These are phyloP conservation scores for Solanum aculeatissimum DNA, from an alignment of 305 asterid genomes.

Conservation along the genomic window DNA sequence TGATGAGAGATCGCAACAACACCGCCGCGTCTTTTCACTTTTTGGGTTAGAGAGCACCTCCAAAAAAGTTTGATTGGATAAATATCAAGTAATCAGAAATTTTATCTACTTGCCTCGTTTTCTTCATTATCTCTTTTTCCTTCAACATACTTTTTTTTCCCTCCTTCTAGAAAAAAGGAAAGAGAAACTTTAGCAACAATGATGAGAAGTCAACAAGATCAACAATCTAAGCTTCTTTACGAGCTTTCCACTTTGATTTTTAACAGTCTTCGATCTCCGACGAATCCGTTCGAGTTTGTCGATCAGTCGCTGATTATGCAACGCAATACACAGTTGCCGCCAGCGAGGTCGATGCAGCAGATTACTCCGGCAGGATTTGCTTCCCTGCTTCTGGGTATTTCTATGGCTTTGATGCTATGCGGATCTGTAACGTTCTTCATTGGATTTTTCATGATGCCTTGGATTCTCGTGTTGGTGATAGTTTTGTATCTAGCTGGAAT, in stretches of 20 bases:
- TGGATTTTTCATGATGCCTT: constrained; percentile 88
- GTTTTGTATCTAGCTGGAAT: constrained; percentile 64
- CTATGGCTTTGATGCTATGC: constrained; percentile 70
- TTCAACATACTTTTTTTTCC: not conserved
- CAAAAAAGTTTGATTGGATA: not conserved
- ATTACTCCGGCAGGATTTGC: constrained; percentile 81
- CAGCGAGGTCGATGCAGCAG: constrained; percentile 30
- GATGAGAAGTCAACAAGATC: constrained; percentile 53
- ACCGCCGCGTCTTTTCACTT: constrained; percentile 5
- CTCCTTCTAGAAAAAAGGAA: not conserved
- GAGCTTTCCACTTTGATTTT: constrained; percentile 59
- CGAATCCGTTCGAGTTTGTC: constrained; percentile 31
- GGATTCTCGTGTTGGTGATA: constrained; percentile 70
- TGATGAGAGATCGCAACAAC: not conserved
- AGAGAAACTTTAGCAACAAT: not conserved
- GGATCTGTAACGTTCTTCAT: constrained; percentile 85
- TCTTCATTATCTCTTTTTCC: not conserved
- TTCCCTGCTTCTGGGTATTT: constrained; percentile 57
- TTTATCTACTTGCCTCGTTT: constrained; percentile 42
- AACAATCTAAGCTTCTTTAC: not conserved
- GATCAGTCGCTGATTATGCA: constrained; percentile 15
- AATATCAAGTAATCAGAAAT: not conserved
- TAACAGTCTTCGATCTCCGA: constrained; percentile 42
- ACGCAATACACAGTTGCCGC: not conserved
- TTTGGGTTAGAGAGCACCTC: not conserved